Evolutionary conservation across 345 rosid genomes (phyloP), one percentile per base, ranked within the genome.

Genomic region (Lumnitzera littorea): DNA sequence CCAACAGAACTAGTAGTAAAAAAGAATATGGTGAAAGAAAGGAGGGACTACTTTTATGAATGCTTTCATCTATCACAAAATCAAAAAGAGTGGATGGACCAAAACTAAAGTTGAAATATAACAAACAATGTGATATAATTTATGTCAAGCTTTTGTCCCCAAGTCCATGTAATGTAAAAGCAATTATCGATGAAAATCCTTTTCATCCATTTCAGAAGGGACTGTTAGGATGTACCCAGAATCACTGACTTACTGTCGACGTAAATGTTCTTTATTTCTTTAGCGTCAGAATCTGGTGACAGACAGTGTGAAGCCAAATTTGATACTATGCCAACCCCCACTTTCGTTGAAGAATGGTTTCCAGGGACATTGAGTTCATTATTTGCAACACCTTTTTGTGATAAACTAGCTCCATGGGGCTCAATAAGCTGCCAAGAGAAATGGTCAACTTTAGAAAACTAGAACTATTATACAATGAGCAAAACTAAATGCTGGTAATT

Each of bases 221-320:
- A 20, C 8, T 48, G 25, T 58, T 41, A 59, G 11, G 16, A 36
- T 15, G 15, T 11, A 14, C 48, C 50, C 23, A 25, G 16, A 41
- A 62, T 15, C 29, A 43, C 6, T 51, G 11, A 88, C 97, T 84
- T 84, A 94, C 99, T 77, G 67, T 94, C 99, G 41, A 94, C 80
- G 66, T 91, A 94, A 73, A 94, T 94, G 77, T 84, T 94, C 80
- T 94, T 94, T 60, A 94, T 94, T 64, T 88, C 97, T 64, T 84
- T 86, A 17, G 74, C 64, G 53, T 88, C 92, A 53, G 72, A 83
- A 48, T 90, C 91, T 56, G 91, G 92, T 67, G 96, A 88, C 50
- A 70, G 58, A 51, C 82, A 75, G 56, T 74, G 68, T 52, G 64
- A 58, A 50, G 70, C 64, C 46, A 71, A 46, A 62, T 72, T 62